Percentiles rank a stretch among this genome's conserved stretches.
Evolutionary conservation across 116 monocot genomes (phyloP).

Genomic region (Iris pallida): DNA sequence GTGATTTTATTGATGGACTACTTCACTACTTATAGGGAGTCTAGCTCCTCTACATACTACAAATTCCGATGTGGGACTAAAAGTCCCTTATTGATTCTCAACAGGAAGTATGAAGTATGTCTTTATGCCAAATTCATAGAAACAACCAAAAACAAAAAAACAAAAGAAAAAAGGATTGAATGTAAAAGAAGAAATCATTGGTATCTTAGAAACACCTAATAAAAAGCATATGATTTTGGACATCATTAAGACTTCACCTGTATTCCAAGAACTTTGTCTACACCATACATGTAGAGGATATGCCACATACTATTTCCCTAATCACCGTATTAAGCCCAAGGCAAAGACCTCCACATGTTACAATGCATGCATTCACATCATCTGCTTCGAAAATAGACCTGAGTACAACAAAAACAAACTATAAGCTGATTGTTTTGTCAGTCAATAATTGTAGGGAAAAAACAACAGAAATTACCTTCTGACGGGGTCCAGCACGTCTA

Average conservation of each 20-base stretch:
- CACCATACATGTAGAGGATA: conserved; percentile 82
- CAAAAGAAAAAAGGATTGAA: not conserved
- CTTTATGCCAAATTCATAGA: too few species aligned
- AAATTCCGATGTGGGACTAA: too few species aligned
- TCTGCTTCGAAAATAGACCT: conserved; percentile 88
- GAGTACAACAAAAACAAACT: not conserved
- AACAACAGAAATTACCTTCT: conserved; percentile 37
- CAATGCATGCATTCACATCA: conserved; percentile 85
- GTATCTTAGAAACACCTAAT: too few species aligned
- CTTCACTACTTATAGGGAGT: too few species aligned
- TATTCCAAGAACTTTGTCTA: conserved; percentile 68
- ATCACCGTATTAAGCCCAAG: conserved; percentile 95
- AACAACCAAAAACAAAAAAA: too few species aligned
- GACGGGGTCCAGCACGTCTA: conserved; percentile 73
- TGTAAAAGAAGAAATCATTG: too few species aligned
- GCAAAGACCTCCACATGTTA: conserved; percentile 91
- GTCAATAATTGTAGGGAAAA: not conserved
- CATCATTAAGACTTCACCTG: conserved; percentile 38
- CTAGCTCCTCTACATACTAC: too few species aligned
- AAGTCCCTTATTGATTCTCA: too few species aligned
- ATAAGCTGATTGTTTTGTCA: not conserved
- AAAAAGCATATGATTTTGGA: too few species aligned
- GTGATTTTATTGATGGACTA: too few species aligned
- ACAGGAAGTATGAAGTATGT: too few species aligned
- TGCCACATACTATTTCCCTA: conserved; percentile 85